Evolutionary conservation across 352 stramenopile species (phyloP), one percentile per base, ranked within the genome.

Genomic region (Elongisporangium prolatum): DNA sequence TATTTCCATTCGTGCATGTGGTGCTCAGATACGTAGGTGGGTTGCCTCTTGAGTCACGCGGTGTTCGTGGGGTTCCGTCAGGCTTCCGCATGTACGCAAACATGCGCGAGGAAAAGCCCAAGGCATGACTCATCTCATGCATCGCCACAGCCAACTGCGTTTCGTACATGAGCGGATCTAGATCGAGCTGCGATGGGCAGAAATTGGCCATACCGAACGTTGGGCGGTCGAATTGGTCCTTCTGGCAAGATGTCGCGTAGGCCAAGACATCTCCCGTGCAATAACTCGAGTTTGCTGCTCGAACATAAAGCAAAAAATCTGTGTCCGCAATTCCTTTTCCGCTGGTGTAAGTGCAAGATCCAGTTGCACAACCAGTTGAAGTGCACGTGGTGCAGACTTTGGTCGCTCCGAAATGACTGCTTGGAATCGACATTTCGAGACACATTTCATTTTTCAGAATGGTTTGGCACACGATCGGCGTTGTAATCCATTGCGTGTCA

Each of bases 171-270:
- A 72, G 60, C 16, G 67, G 56, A 17, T 81, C 72, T 4, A 66
- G 77, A 24, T 84, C 79, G 50, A 94, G 80, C 53, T 89, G 74
- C 0, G 56, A 63, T 2, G 86, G 84, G 48, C 86, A 96, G 50
- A 94, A 92, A 65, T 96, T 94, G 7, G 70, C 68, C 82, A 92
- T 93, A 0, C 86, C 84, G 56, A 94, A 91, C 14, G 80, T 93
- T 10, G 83, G 84, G 4, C 83, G 80, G 57, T 96, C 86, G 56
- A 79, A 91, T 53, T 94, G 83, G 59, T 96, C 84, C 48, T 89
- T 91, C 58, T 92, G 86, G 57, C 86, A 96, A 0, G 84, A 88
- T 0, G 77, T 77, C 0, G 86, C 84, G 60, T 92, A 96, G 10
- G 83, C 86, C 0, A 96, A 60, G 14, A 86, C 83, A 0, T 69